Evolutionary conservation across 2,329 filamentous ascomycete genomes (phyloP).

Genomic region (Apiospora hydei): DNA sequence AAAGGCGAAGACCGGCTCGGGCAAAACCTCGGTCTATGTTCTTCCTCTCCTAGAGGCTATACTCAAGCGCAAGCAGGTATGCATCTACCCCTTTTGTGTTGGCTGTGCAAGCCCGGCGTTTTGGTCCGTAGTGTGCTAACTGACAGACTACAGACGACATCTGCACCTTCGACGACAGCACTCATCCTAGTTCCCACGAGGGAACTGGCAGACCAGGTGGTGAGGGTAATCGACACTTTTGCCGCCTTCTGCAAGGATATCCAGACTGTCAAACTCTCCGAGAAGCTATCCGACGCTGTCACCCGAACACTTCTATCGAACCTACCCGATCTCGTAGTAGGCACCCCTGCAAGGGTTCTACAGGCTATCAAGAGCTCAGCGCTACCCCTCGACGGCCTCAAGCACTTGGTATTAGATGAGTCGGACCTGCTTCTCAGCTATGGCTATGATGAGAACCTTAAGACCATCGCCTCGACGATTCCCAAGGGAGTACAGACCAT

Average conservation of each 20-base stretch:
- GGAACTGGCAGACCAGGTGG: slow-evolving; percentile 92
- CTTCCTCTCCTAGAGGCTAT: slow-evolving; percentile 88
- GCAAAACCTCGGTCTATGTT: slow-evolving; percentile 96
- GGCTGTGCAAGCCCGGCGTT: background rate
- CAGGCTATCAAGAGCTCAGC: slow-evolving; percentile 77
- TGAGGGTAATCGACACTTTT: slow-evolving; percentile 78
- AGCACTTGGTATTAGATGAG: slow-evolving; percentile 88
- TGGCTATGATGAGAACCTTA: slow-evolving; percentile 89
- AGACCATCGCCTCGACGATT: slow-evolving; percentile 77
- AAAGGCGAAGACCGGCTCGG: slow-evolving; percentile 92
- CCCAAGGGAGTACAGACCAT: slow-evolving; percentile 89
- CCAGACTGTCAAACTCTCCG: slow-evolving; percentile 83
- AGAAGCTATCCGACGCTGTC: slow-evolving; percentile 89
- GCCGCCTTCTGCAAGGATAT: slow-evolving; percentile 87
- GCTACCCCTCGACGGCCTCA: slow-evolving; percentile 74
- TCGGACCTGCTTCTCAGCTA: slow-evolving; percentile 93
- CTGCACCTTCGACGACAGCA: slow-evolving; percentile 67
- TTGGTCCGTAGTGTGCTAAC: slow-evolving; percentile 7
- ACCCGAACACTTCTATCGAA: slow-evolving; percentile 87
- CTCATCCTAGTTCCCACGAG: slow-evolving; percentile 93
- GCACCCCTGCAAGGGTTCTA: slow-evolving; percentile 86
- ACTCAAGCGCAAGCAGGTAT: slow-evolving; percentile 76
- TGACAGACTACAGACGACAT: slow-evolving; percentile 51
- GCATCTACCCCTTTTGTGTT: slow-evolving; percentile 27
- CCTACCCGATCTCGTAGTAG: slow-evolving; percentile 86